Evolutionary conservation across 176 grass and related monocot species (phyloP).

Genomic region (Tillandsia fasciculata): DNA sequence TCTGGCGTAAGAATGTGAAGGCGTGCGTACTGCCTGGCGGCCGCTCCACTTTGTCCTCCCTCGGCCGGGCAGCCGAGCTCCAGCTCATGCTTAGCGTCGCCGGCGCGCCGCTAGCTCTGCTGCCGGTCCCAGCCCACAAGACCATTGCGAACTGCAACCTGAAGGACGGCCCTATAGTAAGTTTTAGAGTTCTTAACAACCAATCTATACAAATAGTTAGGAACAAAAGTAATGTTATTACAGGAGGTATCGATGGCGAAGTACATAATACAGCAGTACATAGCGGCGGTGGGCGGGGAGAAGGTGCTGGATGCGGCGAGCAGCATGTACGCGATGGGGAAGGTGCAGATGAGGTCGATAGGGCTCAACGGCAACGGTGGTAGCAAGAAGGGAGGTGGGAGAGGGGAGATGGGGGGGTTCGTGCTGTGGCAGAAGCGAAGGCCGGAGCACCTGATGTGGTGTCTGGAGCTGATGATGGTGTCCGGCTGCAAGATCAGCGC

Average conservation of each 20-base stretch:
- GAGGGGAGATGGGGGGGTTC: slow-evolving; percentile 14
- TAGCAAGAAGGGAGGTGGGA: background rate
- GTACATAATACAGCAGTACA: slow-evolving; percentile 24
- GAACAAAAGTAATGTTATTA: background rate
- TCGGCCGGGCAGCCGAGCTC: background rate
- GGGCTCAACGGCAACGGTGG: background rate
- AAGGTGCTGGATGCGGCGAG: background rate
- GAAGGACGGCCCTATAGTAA: slow-evolving; percentile 8
- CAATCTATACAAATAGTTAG: background rate
- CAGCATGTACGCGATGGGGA: slow-evolving; percentile 24
- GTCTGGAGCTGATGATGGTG: slow-evolving; percentile 15
- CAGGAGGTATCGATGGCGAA: slow-evolving; percentile 15
- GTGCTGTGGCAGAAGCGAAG: slow-evolving; percentile 21
- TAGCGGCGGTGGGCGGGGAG: slow-evolving; percentile 16
- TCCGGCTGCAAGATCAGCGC: slow-evolving; percentile 18
- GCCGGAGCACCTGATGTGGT: slow-evolving; percentile 9
- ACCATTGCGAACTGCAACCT: background rate
- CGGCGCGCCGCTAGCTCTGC: slow-evolving; percentile 11
- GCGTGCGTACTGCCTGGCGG: background rate
- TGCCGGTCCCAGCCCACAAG: background rate
- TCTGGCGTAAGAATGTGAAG: slow-evolving; percentile 1
- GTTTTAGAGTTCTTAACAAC: background rate
- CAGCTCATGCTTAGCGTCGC: slow-evolving; percentile 19
- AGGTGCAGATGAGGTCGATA: slow-evolving; percentile 15
- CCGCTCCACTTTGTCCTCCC: background rate